A percentile compares a stretch with the other conserved stretches of the same genome.
Conservation (phyloP, 495 filamentous ascomycete species). For the Cercophora newfieldiana region DNA sequence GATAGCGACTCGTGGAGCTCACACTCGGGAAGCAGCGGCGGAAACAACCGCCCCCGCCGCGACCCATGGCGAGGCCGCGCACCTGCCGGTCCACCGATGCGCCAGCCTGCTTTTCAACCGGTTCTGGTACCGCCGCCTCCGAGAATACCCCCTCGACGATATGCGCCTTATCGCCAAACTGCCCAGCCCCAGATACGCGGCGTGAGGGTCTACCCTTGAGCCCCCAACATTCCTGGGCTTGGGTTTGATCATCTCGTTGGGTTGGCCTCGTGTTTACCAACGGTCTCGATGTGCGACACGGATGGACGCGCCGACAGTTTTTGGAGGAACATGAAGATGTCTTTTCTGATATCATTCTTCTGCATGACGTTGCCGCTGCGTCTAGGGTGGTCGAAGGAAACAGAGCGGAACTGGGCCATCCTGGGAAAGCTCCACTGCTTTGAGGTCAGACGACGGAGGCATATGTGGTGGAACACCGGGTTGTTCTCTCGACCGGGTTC, state of each 20-base stretch:
- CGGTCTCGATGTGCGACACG: background rate
- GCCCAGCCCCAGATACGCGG: conserved; percentile 7
- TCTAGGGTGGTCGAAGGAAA: no score
- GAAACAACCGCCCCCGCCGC: background rate
- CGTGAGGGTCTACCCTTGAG: conserved; percentile 7
- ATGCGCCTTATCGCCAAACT: conserved; percentile 14
- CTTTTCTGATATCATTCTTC: background rate
- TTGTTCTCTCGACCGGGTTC: background rate
- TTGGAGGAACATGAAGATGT: background rate
- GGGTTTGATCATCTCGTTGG: background rate
- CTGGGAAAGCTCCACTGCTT: no score
- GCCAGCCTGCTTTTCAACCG: background rate
- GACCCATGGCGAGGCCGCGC: background rate
- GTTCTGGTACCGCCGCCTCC: conserved; percentile 14
- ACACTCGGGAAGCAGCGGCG: background rate
- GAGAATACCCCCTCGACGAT: conserved; percentile 7
- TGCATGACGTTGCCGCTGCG: no score
- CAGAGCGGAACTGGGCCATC: no score
- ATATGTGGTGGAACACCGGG: background rate
- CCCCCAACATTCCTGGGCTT: background rate
- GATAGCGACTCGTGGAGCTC: background rate
- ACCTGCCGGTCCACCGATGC: background rate
- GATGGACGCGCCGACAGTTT: background rate
- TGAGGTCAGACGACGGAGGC: background rate
- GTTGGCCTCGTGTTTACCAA: background rate